Conservation (phyloP, 2,329 filamentous ascomycete genomes). For the Penicillium sp. region DNA sequence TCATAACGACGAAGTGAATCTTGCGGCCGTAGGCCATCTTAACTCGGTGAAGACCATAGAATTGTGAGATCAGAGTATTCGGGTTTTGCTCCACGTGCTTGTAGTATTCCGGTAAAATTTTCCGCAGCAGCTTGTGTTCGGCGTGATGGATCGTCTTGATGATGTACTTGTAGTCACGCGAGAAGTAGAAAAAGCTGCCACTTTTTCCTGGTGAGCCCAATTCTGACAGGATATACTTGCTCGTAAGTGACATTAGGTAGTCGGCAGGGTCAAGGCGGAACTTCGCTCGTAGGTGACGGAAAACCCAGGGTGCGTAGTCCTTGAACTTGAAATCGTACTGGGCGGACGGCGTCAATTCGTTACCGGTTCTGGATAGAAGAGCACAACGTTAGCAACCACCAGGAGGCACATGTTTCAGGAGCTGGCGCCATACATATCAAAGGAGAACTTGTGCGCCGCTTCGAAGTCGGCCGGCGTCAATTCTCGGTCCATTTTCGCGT, state of each 20-base stretch:
- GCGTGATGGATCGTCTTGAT: slow-evolving; percentile 99
- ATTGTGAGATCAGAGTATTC: slow-evolving; percentile 95
- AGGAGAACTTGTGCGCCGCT: slow-evolving; percentile 95
- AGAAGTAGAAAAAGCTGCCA: slow-evolving; percentile 99
- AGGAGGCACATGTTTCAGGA: neutral
- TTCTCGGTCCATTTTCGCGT: slow-evolving; percentile 92
- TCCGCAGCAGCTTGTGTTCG: slow-evolving; percentile 63
- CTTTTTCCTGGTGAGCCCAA: slow-evolving; percentile 97
- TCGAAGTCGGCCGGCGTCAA: slow-evolving; percentile 91
- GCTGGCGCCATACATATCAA: slow-evolving; percentile 78
- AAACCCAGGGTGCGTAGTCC: slow-evolving; percentile 99
- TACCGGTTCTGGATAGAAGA: slow-evolving; percentile 72
- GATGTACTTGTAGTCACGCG: slow-evolving; percentile 99
- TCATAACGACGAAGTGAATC: slow-evolving; percentile 99
- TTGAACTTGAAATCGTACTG: slow-evolving; percentile 99
- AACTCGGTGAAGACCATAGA: slow-evolving; percentile 94
- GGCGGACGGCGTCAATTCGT: slow-evolving; percentile 94
- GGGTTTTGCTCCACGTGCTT: slow-evolving; percentile 90
- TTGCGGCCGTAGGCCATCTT: slow-evolving; percentile 98
- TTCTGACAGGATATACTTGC: slow-evolving; percentile 98
- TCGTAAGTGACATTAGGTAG: slow-evolving; percentile 96
- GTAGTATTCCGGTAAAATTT: slow-evolving; percentile 82
- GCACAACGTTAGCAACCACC: slow-evolving; percentile 9
- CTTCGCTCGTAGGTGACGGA: slow-evolving; percentile 83
- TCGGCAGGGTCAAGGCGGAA: slow-evolving; percentile 96